Percentiles rank a stretch among this genome's conserved stretches.
Evolutionary conservation across 257 asterid genomes (phyloP).

Genomic region (Coffea eugenioides): DNA sequence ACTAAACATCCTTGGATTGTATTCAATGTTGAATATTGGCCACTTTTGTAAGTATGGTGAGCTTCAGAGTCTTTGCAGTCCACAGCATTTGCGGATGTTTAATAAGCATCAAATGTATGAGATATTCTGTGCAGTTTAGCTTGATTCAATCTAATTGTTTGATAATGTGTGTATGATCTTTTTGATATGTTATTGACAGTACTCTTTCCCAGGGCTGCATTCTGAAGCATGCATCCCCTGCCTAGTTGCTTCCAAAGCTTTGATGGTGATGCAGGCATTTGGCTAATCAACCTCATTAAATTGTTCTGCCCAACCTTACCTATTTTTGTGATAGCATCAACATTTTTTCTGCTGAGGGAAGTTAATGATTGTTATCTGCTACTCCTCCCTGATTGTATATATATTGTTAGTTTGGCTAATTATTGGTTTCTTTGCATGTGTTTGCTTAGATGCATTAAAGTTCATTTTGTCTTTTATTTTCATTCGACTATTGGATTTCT

Average conservation of each 20-base stretch:
- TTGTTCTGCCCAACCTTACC: conserved; percentile 17
- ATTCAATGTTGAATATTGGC: neutral
- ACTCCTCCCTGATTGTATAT: neutral
- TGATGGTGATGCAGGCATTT: conserved; percentile 25
- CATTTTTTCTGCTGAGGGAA: neutral
- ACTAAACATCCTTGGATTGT: neutral
- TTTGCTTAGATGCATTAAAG: neutral
- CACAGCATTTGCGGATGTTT: neutral
- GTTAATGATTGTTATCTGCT: conserved; percentile 18
- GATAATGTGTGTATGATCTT: conserved; percentile 16
- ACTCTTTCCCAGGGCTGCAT: conserved; percentile 31
- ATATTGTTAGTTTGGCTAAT: neutral
- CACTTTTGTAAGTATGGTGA: neutral
- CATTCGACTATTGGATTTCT: neutral
- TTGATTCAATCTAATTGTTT: conserved; percentile 13
- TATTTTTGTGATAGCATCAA: neutral
- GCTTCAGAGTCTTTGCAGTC: neutral
- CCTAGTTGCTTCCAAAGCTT: conserved; percentile 25
- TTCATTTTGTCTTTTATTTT: neutral
- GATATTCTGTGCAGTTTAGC: neutral
- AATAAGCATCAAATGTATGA: neutral
- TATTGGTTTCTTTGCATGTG: neutral
- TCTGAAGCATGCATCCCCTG: conserved; percentile 29
- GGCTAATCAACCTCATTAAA: conserved; percentile 22
- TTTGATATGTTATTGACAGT: conserved; percentile 19